A percentile compares a stretch with the other conserved stretches of the same genome.
Evolutionary conservation across 148 eudicot species (phyloP).

Genomic region (Silene latifolia): DNA sequence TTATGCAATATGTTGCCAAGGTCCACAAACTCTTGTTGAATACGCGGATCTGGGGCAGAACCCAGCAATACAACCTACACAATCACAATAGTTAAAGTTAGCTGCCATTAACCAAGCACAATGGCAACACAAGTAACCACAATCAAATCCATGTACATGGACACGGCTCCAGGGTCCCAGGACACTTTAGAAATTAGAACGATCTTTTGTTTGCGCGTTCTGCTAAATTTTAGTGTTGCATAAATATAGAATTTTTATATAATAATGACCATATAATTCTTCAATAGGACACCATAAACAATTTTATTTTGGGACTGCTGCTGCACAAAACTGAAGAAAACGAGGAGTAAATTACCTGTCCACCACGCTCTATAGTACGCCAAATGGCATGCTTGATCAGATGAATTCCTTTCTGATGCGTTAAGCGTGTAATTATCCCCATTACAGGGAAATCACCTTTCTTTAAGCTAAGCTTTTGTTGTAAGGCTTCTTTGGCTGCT

Average conservation of each 20-base stretch:
- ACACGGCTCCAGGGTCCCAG: neutral
- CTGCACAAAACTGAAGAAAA: neutral
- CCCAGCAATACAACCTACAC: slow-evolving; percentile 82
- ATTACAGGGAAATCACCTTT: slow-evolving; percentile 69
- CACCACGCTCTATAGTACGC: slow-evolving; percentile 84
- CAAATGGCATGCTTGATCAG: slow-evolving; percentile 94
- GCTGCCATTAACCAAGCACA: slow-evolving; percentile 5
- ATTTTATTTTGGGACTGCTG: neutral
- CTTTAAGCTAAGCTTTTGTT: slow-evolving; percentile 70
- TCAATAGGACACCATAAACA: too few species aligned
- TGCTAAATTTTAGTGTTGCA: neutral
- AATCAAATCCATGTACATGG: neutral
- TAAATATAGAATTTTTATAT: too few species aligned
- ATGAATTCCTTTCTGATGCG: slow-evolving; percentile 98
- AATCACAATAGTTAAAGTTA: slow-evolving; percentile 9
- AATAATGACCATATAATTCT: too few species aligned
- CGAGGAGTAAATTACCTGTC: slow-evolving; percentile 53
- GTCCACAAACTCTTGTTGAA: slow-evolving; percentile 83
- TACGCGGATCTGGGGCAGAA: slow-evolving; percentile 90
- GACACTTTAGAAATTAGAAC: neutral
- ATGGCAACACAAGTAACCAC: neutral
- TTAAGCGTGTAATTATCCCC: slow-evolving; percentile 88
- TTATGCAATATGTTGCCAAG: slow-evolving; percentile 77
- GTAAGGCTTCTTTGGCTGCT: slow-evolving; percentile 93
- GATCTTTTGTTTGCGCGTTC: neutral